Evolutionary conservation across 1,139 yeast species (phyloP).

Genomic region (Petasospora fabianii): DNA sequence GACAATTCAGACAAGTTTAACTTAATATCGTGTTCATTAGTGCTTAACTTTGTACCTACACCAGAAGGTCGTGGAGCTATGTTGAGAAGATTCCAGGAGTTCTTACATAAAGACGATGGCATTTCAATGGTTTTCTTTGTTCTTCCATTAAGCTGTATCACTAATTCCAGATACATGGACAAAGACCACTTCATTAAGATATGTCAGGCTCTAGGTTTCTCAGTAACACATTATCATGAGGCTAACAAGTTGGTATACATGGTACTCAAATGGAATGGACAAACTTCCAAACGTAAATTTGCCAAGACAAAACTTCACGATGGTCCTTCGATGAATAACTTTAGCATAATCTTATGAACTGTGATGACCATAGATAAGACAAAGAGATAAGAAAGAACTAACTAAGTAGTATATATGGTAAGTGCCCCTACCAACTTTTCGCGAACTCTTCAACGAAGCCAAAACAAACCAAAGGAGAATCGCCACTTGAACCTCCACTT

Average conservation of each 20-base stretch:
- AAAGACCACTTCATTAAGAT: slow-evolving; percentile 39
- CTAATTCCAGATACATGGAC: slow-evolving; percentile 76
- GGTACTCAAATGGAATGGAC: slow-evolving; percentile 53
- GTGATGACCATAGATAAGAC: no score
- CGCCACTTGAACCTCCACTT: no score
- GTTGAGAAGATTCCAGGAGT: slow-evolving; percentile 58
- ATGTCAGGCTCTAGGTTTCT: slow-evolving; percentile 59
- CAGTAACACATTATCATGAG: slow-evolving; percentile 43
- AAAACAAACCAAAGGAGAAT: no score
- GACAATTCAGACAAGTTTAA: slow-evolving; percentile 47
- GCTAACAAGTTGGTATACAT: slow-evolving; percentile 79
- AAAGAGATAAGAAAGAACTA: no score
- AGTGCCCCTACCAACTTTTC: slow-evolving; percentile 4
- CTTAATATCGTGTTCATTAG: slow-evolving; percentile 77
- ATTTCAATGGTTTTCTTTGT: slow-evolving; percentile 60
- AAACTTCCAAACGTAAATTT: slow-evolving; percentile 19
- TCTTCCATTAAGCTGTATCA: slow-evolving; percentile 81
- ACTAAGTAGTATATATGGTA: no score
- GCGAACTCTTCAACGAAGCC: no score
- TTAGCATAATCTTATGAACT: slow-evolving; percentile 39
- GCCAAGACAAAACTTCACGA: slow-evolving; percentile 46
- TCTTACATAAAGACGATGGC: slow-evolving; percentile 39
- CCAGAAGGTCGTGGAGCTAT: slow-evolving; percentile 70
- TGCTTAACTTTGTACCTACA: slow-evolving; percentile 81
- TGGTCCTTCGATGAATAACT: slow-evolving; percentile 61